These are phyloP conservation scores for Nemania bipapillata DNA, from an alignment of 2,329 filamentous ascomycete species.

Conservation along the genomic window DNA sequence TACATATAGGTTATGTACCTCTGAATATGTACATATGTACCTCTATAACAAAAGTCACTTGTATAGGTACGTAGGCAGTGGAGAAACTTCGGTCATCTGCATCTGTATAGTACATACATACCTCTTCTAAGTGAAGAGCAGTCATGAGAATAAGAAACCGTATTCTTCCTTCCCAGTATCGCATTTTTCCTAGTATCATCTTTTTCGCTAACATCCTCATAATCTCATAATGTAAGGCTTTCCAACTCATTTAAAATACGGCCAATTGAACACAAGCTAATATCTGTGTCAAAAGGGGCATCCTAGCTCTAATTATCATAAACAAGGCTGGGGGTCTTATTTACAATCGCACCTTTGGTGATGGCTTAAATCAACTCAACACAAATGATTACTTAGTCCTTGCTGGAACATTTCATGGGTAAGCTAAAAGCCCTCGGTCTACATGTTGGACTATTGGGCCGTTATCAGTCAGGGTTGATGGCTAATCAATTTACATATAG, in stretches of 20 bases:
- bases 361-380: conserved; percentile 84
- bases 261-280: conserved; percentile 24
- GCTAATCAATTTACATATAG: conserved; percentile 52
- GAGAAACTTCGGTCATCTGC: conserved; percentile 27
- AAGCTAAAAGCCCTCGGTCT: conserved; percentile 44
- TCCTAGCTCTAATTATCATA: conserved; percentile 95
- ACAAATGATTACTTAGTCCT: conserved; percentile 98
- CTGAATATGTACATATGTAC: background rate
- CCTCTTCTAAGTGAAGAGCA: background rate
- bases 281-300: conserved; percentile 70
- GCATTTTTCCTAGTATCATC: background rate
- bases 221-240: conserved; percentile 28
- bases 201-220: too few relatives aligned
- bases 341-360: conserved; percentile 93
- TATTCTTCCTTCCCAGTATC: background rate
- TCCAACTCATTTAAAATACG: background rate
- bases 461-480: conserved; percentile 27
- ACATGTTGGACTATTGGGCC: background rate
- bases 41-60: background rate
- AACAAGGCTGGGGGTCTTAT: conserved; percentile 98
- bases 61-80: conserved; percentile 12
- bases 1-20: too few relatives aligned
- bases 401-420: conserved; percentile 97
- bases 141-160: background rate
- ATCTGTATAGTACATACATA: background rate